Conservation (phyloP, 2,329 filamentous ascomycete species). For the Didymella lethalis region DNA sequence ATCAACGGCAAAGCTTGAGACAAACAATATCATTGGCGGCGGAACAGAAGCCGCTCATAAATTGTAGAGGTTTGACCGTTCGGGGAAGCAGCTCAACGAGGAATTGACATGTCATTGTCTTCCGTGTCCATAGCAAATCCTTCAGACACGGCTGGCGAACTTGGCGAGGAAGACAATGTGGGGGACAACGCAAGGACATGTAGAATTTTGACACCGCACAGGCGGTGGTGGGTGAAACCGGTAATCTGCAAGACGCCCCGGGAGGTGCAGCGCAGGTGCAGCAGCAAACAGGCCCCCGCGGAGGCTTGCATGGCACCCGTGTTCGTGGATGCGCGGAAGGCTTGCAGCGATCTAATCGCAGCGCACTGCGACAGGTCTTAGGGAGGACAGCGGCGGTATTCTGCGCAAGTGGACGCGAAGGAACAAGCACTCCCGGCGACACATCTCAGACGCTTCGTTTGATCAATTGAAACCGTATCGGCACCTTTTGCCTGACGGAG, state of each 20-base stretch:
- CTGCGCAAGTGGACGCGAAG: constrained; percentile 3
- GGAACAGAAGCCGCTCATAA: constrained; percentile 26
- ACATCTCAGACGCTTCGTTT: constrained; percentile 30
- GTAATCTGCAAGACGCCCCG: constrained; percentile 28
- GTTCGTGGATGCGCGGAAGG: constrained; percentile 41
- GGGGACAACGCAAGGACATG: constrained; percentile 29
- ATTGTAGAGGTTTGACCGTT: constrained; percentile 25
- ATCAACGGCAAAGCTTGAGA: constrained; percentile 29
- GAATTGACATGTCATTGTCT: constrained; percentile 26
- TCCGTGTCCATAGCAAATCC: constrained; percentile 33
- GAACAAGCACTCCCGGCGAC: constrained; percentile 24
- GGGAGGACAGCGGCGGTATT: constrained; percentile 20
- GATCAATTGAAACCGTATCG: constrained; percentile 26
- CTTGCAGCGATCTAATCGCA: constrained; percentile 41
- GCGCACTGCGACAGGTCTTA: constrained; percentile 37
- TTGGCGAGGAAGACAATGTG: constrained; percentile 7
- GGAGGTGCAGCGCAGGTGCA: constrained; percentile 34
- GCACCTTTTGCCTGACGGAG: constrained; percentile 18
- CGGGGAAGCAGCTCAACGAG: constrained; percentile 30
- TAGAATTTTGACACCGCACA: constrained; percentile 33
- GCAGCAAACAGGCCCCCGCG: constrained; percentile 31
- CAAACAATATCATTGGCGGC: constrained; percentile 46
- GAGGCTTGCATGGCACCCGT: constrained; percentile 40
- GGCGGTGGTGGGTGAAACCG: constrained; percentile 41
- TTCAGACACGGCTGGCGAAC: constrained; percentile 11